A percentile compares a stretch with the other conserved stretches of the same genome.
Conservation (phyloP, 306 rosid species). For the Gleditsia sinensis region DNA sequence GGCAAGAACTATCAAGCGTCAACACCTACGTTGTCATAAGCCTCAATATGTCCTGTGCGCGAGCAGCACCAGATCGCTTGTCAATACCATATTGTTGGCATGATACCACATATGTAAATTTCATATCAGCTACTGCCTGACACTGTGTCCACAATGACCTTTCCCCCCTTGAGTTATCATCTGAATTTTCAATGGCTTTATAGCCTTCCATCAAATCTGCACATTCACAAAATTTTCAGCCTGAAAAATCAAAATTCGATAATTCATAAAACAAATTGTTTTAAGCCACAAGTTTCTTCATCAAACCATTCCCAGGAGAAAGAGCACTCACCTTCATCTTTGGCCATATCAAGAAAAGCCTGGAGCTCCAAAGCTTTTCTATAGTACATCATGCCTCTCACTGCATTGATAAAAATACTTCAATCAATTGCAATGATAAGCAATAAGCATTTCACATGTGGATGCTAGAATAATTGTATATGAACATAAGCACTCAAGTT, state of each 20-base stretch:
- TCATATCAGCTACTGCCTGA: constrained; percentile 97
- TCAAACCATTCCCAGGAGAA: constrained; percentile 7
- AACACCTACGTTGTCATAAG: constrained; percentile 82
- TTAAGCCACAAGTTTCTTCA: not conserved
- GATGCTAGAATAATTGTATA: not conserved
- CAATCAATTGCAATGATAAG: constrained; percentile 28
- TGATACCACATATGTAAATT: constrained; percentile 93
- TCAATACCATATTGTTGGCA: constrained; percentile 95
- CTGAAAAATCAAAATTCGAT: not conserved
- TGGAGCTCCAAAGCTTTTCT: constrained; percentile 98
- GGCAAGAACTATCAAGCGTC: not conserved
- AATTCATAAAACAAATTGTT: not conserved
- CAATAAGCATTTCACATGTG: not conserved
- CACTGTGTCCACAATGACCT: constrained; percentile 91
- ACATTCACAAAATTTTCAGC: constrained; percentile 31
- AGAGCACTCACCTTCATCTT: constrained; percentile 68
- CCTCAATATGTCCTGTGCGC: constrained; percentile 87
- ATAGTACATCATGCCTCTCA: constrained; percentile 98
- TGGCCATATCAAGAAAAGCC: constrained; percentile 96
- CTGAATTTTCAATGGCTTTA: constrained; percentile 86
- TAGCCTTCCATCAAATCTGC: constrained; percentile 96
- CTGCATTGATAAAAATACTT: constrained; percentile 45
- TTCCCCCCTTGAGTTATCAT: constrained; percentile 77
- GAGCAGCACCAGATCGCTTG: constrained; percentile 81
- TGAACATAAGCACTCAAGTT: not conserved